Conservation (phyloP, 2,329 filamentous ascomycete genomes). For the Aspergillus ibericus region DNA sequence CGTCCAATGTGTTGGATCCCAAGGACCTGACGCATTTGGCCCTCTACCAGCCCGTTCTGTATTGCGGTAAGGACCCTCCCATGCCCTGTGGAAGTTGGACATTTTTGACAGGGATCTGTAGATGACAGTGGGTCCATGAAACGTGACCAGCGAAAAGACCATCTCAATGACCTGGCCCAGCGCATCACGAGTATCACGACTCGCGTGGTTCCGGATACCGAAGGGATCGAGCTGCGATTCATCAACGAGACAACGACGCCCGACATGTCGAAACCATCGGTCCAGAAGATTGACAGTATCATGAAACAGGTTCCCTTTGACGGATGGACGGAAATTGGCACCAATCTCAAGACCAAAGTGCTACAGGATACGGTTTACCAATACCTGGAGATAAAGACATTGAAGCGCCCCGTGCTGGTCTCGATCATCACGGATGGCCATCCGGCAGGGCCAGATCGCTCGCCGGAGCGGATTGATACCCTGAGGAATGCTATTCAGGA, state of each 20-base stretch:
- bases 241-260: neutral
- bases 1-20: neutral
- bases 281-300: neutral
- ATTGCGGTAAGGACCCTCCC: neutral
- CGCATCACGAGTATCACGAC: neutral
- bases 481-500: neutral
- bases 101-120: neutral
- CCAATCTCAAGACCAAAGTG: neutral
- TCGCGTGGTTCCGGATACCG: neutral
- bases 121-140: conserved; percentile 4
- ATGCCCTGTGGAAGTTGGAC: neutral
- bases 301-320: neutral
- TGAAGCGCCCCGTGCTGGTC: neutral
- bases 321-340: conserved; percentile 4
- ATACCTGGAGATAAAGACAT: neutral
- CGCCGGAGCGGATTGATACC: neutral
- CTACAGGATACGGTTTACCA: neutral
- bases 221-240: neutral
- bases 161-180: neutral
- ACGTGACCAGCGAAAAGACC: neutral
- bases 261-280: neutral
- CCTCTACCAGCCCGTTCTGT: neutral
- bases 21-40: neutral
- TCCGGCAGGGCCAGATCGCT: neutral
- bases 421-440: neutral